Percentiles rank a stretch among this genome's conserved stretches.
These are phyloP conservation scores for Sparassis latifolia DNA, from an alignment of 1,284 basidiomycete species.

Conservation along the genomic window DNA sequence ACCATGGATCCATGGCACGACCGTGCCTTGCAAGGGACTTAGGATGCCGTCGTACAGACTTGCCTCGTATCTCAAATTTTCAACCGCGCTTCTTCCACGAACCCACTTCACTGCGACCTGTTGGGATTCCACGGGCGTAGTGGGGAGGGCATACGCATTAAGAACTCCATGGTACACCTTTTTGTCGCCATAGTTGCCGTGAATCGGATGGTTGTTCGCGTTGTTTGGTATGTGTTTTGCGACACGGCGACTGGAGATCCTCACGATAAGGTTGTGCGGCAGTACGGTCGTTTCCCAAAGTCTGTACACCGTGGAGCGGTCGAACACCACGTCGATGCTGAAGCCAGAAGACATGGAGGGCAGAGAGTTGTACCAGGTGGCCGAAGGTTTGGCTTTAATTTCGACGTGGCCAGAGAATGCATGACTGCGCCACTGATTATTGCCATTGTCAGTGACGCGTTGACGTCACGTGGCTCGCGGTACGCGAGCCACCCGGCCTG, in stretches of 20 bases:
- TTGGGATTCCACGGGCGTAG: not conserved
- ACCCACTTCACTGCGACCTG: conserved; percentile 16
- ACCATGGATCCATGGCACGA: conserved; percentile 13
- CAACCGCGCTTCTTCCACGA: conserved; percentile 14
- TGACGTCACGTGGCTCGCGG: no score
- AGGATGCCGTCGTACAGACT: conserved; percentile 10
- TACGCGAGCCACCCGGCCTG: no score
- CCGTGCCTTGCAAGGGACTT: conserved; percentile 7
- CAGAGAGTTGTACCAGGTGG: no score
- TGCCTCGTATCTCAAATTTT: conserved; percentile 8
- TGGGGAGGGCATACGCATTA: no score
- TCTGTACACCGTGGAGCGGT: conserved; percentile 9
- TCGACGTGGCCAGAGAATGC: no score
- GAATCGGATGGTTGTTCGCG: no score
- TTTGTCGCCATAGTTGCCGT: no score
- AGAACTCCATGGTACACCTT: no score
- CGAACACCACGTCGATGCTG: conserved; percentile 12
- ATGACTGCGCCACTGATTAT: no score
- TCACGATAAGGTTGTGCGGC: conserved; percentile 9
- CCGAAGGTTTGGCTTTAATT: no score
- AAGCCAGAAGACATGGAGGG: not conserved
- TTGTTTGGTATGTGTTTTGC: no score
- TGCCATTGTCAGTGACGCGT: no score
- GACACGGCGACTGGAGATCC: not conserved
- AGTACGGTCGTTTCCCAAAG: conserved; percentile 4